Evolutionary conservation across 306 rosid species (phyloP).

Genomic region (Pyrus communis): DNA sequence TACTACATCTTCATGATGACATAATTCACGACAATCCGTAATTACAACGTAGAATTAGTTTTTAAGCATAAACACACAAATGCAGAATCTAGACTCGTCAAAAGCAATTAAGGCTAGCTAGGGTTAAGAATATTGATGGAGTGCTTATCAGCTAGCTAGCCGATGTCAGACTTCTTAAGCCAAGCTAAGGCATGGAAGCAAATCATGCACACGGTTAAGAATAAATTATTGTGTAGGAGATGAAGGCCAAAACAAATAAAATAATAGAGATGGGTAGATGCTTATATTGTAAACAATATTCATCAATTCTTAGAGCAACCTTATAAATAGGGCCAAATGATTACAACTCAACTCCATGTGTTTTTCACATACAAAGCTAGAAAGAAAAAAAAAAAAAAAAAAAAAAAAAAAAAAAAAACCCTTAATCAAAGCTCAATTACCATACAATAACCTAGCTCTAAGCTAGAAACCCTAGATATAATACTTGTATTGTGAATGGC

Average conservation of each 20-base stretch:
- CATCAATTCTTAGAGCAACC: conserved; percentile 21
- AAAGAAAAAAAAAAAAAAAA: too few species aligned
- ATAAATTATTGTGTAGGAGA: conserved; percentile 17
- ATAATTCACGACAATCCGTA: too few species aligned
- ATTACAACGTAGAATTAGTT: too few species aligned
- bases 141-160: not conserved
- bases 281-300: conserved; percentile 6
- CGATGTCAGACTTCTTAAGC: not conserved
- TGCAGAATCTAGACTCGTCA: too few species aligned
- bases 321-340: conserved; percentile 27
- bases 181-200: not conserved
- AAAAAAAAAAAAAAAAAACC: not conserved
- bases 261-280: conserved; percentile 31
- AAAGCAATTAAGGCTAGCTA: not conserved
- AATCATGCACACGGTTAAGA: conserved; percentile 19
- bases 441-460: not conserved
- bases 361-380: not conserved
- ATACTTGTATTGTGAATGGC: conserved; percentile 28
- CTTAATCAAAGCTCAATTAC: not conserved
- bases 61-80: too few species aligned
- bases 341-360: not conserved
- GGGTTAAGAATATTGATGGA: not conserved
- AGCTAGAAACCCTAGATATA: not conserved
- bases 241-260: conserved; percentile 14
- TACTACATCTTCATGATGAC: too few species aligned